Evolutionary conservation across 1,284 basidiomycete species (phyloP), one percentile per base, ranked within the genome.

Genomic region (Laetiporus sulphureus): DNA sequence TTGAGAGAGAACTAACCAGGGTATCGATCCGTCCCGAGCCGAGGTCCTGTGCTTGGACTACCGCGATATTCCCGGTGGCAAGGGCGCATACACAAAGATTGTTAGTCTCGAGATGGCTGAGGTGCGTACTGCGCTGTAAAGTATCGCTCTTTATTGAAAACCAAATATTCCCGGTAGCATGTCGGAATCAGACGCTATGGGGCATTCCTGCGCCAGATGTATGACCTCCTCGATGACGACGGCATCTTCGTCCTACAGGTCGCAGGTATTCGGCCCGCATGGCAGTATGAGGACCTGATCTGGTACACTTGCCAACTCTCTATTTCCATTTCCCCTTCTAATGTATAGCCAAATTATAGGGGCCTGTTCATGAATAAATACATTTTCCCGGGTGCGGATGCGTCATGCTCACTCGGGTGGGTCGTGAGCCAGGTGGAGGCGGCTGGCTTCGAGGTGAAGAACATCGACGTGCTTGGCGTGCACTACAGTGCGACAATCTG

Each of bases 31-130:
- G 5, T 77, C 83, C 58, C 79, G 86, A 61, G 95, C 92, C 5
- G 79, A 92, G 45, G 92, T 98, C 51, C 70, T 98, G 40, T 97
- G 95, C 74, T 83, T 82, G 62, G 96, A 99, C 66, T 97, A 91
- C 67, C 80, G 95, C 29, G 91, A 98, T 46, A 89, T 97, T 52
- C 92, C 92, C 29, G 77, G 79, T 35, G 77, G 79, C 20, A 75
- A 78, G 43, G 88, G 83, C 42, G 79, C 79, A 44, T 99, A 87
- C 64, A 87, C 80, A 61, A 99, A 99, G 73, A 99, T 99, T 49
- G 91, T 95, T 39, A 86, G 83, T 54, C 76, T 99, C 54, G 95
- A 99, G 68, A 99, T 99, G 95, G 95, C 95, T 27, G 96, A 99
- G 73, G 82, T 83, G 47, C 21, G 69, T 54, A 3, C 1, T 36